phyloP scores from a whole-genome alignment of 331 rosid species.

The Quercus lobata region DNA sequence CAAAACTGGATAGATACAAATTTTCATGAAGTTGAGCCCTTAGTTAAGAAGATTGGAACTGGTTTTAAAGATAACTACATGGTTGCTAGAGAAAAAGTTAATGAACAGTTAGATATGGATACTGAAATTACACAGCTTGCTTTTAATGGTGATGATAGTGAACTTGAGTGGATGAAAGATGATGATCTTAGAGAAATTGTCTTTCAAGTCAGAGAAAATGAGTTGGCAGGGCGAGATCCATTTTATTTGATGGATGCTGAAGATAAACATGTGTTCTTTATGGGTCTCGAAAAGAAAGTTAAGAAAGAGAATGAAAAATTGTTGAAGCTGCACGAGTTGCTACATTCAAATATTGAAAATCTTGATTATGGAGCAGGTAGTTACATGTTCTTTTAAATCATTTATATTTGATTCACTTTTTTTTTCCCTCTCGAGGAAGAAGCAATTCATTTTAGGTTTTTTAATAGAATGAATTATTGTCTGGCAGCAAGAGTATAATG shows the following conservation, averaged over 20 bases:
- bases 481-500: not conserved
- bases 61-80: constrained; percentile 78
- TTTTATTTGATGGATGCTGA: constrained; percentile 62
- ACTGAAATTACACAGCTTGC: constrained; percentile 36
- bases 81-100: constrained; percentile 63
- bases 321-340: constrained; percentile 68
- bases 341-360: constrained; percentile 88
- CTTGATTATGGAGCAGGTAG: constrained; percentile 91
- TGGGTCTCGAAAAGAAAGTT: constrained; percentile 81
- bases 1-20: constrained; percentile 75
- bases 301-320: constrained; percentile 70
- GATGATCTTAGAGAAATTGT: constrained; percentile 83
- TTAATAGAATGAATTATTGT: not conserved
- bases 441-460: not conserved
- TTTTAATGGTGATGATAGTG: constrained; percentile 50
- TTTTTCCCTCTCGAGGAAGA: constrained; percentile 5
- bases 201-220: constrained; percentile 82
- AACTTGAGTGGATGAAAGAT: constrained; percentile 87
- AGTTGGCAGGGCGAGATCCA: constrained; percentile 69
- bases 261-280: constrained; percentile 69
- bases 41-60: constrained; percentile 63
- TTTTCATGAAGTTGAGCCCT: constrained; percentile 73
- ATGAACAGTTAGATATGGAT: constrained; percentile 30
- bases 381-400: constrained; percentile 16
- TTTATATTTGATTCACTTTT: constrained; percentile 19